Base-by-base conservation (phyloP, 1,139 yeast genomes). In the Ashbya aceris region DNA sequence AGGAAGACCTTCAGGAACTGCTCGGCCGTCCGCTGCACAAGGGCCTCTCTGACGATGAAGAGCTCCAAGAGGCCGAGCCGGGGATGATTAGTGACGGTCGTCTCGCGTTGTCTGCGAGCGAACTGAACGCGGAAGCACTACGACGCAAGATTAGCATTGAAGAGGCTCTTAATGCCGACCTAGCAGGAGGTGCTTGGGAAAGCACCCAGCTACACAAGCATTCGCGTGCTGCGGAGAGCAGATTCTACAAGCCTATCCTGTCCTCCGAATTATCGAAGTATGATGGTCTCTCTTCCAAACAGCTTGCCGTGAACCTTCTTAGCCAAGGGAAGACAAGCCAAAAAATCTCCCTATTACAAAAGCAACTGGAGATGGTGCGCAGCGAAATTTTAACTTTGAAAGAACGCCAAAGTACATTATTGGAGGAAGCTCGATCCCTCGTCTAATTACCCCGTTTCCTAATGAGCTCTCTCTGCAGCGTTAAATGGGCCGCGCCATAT, bases 11-110 rank as follows among this genome's bases (percentile, higher is more conserved):
- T 3, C 28, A 35, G 30, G 48, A 45, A 10, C 30, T 40, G 17
- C 30, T 43, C 7, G 40, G 36, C 23, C 23, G 23, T 11, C 28
- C 40, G 23, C 14, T n/a, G n/a, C 65, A 11, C 2, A 27, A 32
- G 20, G 40, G 27, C 3, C 17, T 14, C 7, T 17, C 8, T 9
- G 13, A 12, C 5, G 27, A 32, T n/a, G 27, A 17, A 17, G 42
- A 27, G 12, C 33, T 26, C 11, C 20, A 23, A 7, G 39, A 29
- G n/a, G 38, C 36, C 3, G 41, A 38, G 14, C 39, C 35, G 10
- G 44, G 40, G 17, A 9, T 20, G 27, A 14, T 34, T 4, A 17
- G 13, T 4, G 39, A 38, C 8, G 39, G 17, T 6, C 13, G 27
- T 4, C 38, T 38, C 10, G 39, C 40, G 20, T 6, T 33, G 6